Evolutionary conservation across 208 protist species (phyloP), one percentile per base, ranked within the genome.

Genomic region (Trypanosoma brucei): DNA sequence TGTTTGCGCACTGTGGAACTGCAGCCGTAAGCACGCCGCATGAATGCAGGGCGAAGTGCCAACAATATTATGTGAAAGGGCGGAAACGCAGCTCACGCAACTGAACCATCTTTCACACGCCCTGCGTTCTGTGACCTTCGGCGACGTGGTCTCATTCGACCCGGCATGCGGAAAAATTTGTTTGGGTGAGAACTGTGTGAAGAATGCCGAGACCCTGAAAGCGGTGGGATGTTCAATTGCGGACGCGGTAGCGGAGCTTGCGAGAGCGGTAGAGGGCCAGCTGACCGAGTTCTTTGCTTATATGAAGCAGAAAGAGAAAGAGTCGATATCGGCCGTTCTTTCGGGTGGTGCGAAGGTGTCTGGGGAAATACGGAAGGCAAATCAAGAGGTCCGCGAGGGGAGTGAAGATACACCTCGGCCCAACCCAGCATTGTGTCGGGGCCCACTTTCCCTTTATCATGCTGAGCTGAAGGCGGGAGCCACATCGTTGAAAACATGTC

Each of bases 281-380:
- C 42, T 91, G 7, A 70, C 86, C 11, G 75, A 78, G 36, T 94
- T 94, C 54, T 94, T 84, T 54, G 65, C 65, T 0, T 75, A 90
- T 63, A 58, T 89, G 69, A 67, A 66, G 13, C 39, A 46, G 8
- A 89, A 89, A 60, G 71, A 79, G 61, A 51, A 3, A 30, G 11
- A 37, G 62, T 75, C 44, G 35, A 59, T 11, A 44, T 60, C 14
- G 49, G 63, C 78, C 11, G 14, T 70, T 7, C 22, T 22, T 22
- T 46, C 55, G 22, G 33, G 38, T 52, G 50, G 58, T 35, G 22
- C 49, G 13, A 35, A 72, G 6, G 76, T 79, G 22, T 68, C 74
- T 5, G 40, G 5, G 35, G 61, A 56, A 8, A 67, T 79, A 45
- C 49, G 52, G 36, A 2, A 61, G 40, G 13, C 39, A 34, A 37